These are phyloP conservation scores for Nannochloris sp. DNA, from an alignment of 139 green algal species.

Conservation along the genomic window DNA sequence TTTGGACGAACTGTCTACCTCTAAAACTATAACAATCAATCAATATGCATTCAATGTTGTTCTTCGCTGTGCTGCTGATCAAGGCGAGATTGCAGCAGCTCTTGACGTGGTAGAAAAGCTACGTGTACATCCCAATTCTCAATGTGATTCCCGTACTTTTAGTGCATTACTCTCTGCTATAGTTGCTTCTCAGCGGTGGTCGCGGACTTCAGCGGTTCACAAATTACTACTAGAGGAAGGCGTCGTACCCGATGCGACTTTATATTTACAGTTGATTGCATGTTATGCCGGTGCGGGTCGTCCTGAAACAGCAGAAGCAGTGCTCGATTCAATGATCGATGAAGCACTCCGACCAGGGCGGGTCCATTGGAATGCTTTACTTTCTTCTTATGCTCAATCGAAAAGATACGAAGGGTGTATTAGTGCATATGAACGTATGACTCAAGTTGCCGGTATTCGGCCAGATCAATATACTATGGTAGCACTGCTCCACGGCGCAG, in stretches of 20 bases:
- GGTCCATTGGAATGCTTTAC: slow-evolving; percentile 28
- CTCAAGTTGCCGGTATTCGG: not conserved
- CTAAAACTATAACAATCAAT: not conserved
- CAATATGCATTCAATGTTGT: slow-evolving; percentile 26
- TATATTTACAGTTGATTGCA: slow-evolving; percentile 2
- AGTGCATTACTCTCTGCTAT: slow-evolving; percentile 11
- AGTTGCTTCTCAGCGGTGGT: not conserved
- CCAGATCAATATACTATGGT: slow-evolving; percentile 22
- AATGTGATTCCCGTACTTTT: slow-evolving; percentile 14
- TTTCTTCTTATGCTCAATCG: slow-evolving; percentile 9
- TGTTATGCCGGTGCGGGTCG: not conserved
- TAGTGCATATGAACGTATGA: slow-evolving; percentile 12
- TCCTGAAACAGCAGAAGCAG: not conserved
- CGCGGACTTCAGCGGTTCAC: slow-evolving; percentile 6
- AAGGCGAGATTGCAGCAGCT: slow-evolving; percentile 6
- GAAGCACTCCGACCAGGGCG: slow-evolving; percentile 7
- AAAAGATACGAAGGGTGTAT: not conserved
- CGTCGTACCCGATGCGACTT: not conserved
- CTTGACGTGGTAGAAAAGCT: not conserved
- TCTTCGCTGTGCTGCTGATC: slow-evolving; percentile 18
- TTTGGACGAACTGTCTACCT: slow-evolving; percentile 6
- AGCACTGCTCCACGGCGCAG: slow-evolving; percentile 6
- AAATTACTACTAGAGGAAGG: slow-evolving; percentile 14
- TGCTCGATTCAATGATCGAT: slow-evolving; percentile 6
- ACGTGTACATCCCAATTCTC: not conserved